Evolutionary conservation across 176 grass and related monocot genomes (phyloP).

Genomic region (Lolium perenne): DNA sequence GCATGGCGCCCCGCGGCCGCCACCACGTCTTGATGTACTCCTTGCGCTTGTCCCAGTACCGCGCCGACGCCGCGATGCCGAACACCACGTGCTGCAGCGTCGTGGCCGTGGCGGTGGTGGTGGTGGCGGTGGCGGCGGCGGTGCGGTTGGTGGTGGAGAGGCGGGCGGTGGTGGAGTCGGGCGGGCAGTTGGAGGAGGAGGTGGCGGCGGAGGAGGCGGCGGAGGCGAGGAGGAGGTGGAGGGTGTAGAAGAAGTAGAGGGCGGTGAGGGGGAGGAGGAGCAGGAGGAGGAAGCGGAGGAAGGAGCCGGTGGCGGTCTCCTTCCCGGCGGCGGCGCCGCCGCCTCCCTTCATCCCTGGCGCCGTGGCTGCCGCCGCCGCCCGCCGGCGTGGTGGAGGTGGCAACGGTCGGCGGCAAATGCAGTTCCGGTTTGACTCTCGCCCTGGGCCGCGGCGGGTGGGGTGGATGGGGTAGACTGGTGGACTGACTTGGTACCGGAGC

Average conservation of each 20-base stretch:
- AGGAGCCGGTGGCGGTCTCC: constrained; percentile 49
- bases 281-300: constrained; percentile 65
- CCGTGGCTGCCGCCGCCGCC: constrained; percentile 32
- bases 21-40: constrained; percentile 98
- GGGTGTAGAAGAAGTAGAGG: constrained; percentile 84
- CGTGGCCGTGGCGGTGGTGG: constrained; percentile 44
- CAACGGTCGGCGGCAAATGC: constrained; percentile 19
- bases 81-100: constrained; percentile 94
- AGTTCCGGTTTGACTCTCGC: not conserved
- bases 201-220: constrained; percentile 45
- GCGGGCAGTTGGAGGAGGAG: constrained; percentile 40
- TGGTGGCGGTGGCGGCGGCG: not conserved
- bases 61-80: constrained; percentile 89
- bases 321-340: constrained; percentile 52
- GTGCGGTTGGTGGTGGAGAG: constrained; percentile 36
- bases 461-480: not conserved
- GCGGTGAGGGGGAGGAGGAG: constrained; percentile 68
- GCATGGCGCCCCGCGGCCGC: constrained; percentile 70
- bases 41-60: constrained; percentile 84
- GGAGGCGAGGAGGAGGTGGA: constrained; percentile 76
- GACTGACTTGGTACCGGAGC: not conserved
- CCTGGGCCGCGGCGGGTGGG: not conserved
- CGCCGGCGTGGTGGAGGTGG: not conserved
- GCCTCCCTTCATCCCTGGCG: constrained; percentile 53
- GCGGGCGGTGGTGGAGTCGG: constrained; percentile 37